These are phyloP conservation scores for Daldinia loculata DNA, from an alignment of 495 filamentous ascomycete genomes.

Conservation along the genomic window DNA sequence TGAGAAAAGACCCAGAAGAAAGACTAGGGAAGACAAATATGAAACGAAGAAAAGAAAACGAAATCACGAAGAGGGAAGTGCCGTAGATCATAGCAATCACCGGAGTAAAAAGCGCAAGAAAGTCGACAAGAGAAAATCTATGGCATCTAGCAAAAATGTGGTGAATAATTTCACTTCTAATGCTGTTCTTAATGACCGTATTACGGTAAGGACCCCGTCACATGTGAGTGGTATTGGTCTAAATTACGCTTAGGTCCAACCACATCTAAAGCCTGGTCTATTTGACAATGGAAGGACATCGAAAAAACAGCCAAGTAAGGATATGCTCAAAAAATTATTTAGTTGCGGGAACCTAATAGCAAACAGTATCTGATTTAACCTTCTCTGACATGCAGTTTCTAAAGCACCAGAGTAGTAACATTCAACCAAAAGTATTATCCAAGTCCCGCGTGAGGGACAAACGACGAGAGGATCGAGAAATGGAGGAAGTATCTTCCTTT, in stretches of 20 bases:
- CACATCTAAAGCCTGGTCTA: constrained; percentile 63
- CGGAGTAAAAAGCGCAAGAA: constrained; percentile 48
- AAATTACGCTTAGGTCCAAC: constrained; percentile 62
- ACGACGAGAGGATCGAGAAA: constrained; percentile 45
- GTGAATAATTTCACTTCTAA: constrained; percentile 70
- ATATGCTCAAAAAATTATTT: constrained; percentile 30
- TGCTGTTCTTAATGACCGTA: constrained; percentile 67
- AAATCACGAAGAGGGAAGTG: constrained; percentile 50
- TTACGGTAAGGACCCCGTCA: constrained; percentile 63
- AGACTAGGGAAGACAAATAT: constrained; percentile 67
- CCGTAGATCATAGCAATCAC: constrained; percentile 31
- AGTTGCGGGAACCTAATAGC: constrained; percentile 19
- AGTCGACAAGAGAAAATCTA: constrained; percentile 46
- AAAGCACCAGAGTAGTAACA: constrained; percentile 34
- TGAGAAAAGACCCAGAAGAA: constrained; percentile 67
- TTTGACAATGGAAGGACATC: constrained; percentile 78
- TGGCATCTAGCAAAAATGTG: constrained; percentile 56
- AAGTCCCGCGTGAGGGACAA: constrained; percentile 38
- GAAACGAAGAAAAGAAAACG: constrained; percentile 54
- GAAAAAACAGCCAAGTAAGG: constrained; percentile 59
- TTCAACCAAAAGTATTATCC: constrained; percentile 27
- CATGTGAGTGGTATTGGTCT: constrained; percentile 15
- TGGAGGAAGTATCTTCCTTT: constrained; percentile 54
- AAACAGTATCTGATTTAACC: constrained; percentile 67
- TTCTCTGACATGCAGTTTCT: constrained; percentile 77